Evolutionary conservation across 2,329 filamentous ascomycete species (phyloP).

Genomic region (Cordyceps fumosorosea): DNA sequence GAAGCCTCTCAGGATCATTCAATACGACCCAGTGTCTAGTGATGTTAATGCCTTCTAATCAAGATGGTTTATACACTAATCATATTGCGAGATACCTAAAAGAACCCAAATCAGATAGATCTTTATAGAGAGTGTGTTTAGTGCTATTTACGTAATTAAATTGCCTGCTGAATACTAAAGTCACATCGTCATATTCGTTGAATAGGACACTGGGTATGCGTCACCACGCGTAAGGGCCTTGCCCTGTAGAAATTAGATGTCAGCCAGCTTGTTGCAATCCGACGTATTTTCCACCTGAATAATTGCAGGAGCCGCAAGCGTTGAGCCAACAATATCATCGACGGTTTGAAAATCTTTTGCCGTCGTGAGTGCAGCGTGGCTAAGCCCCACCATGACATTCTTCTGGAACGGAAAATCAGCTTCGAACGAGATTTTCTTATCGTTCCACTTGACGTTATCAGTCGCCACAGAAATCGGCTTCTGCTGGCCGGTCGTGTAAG

Average conservation of each 20-base stretch:
- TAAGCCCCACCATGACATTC: conserved; percentile 22
- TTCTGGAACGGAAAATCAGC: conserved; percentile 23
- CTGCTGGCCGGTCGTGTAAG: conserved; percentile 25
- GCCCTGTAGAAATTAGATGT: neutral
- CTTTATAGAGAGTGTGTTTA: no score
- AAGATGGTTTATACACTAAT: no score
- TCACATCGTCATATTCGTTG: no score
- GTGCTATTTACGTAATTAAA: no score
- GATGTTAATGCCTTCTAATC: no score
- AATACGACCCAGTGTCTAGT: no score
- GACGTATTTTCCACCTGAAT: conserved; percentile 23
- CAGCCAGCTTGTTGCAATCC: neutral
- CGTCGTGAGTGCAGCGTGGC: conserved; percentile 24
- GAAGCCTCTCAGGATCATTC: no score
- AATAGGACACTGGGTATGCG: no score
- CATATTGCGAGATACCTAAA: no score
- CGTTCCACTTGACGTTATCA: conserved; percentile 20
- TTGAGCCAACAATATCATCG: conserved; percentile 18
- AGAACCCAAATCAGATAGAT: no score
- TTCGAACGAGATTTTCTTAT: conserved; percentile 17
- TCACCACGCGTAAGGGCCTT: no score
- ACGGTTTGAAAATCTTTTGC: conserved; percentile 18
- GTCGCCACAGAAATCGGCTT: conserved; percentile 21
- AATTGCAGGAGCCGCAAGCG: conserved; percentile 26
- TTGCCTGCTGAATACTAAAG: no score